Base-by-base conservation (phyloP, 129 eudicot genomes). In the Gnaphalium uliginosum region DNA sequence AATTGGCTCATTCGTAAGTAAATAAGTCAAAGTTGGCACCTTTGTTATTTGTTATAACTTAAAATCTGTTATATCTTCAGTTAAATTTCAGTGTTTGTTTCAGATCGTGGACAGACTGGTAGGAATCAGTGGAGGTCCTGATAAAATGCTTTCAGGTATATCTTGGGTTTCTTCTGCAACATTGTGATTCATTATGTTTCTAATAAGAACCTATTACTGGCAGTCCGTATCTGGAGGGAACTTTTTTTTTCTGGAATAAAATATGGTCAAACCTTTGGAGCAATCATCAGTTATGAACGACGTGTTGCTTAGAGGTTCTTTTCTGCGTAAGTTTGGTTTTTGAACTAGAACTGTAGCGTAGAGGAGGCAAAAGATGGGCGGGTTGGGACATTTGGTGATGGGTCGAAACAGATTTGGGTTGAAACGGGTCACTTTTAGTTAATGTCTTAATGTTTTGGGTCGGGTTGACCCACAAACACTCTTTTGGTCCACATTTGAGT, bases 171-270 rank as follows among this genome's bases (percentile, higher is more conserved):
- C 48, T 60, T 14, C 43, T 37, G 13, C 43, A 37, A 15, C 32
- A 29, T 71, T 62, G 32, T 7, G 4, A 58, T 56, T n/a, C 11
- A 4, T 29, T 43, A 3, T 67, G 54, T 39, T 68, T n/a, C 51
- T 43, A 58, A 10, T 48, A 13, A 58, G 33, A 6, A 60, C 60
- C 3, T 29, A 18, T 24, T 60, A 69, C 79, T 72, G 69, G 59
- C 93, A 94, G 98, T 90, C 98, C 23, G 87, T 94, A 66, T 94
- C 98, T 8, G 98, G 97, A 78, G 97, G 98, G 26, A 82, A 83
- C 4, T 35, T 7, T 94, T 97, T 22, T 82, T 89, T 74, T 97
- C 96, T 6, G 97, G 90, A 83, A 85, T 94, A 71, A 76, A 90
- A 71, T 82, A 78, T 77, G 97, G 98, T 81, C 71, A 76, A 73